A percentile compares a stretch with the other conserved stretches of the same genome.
Evolutionary conservation across 176 grass and related monocot genomes (phyloP).

Genomic region (Sorghum bicolor): DNA sequence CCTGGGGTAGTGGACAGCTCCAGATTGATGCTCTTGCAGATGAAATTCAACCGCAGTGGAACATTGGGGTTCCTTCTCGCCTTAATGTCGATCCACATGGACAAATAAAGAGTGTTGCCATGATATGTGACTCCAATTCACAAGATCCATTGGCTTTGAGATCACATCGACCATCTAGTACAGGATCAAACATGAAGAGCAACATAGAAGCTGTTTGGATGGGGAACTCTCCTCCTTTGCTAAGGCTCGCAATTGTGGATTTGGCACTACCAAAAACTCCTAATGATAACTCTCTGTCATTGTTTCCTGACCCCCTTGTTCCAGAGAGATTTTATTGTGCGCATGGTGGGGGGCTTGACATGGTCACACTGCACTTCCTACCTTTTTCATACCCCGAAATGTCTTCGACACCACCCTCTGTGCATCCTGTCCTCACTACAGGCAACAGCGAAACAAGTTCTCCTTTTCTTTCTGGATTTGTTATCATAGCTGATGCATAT

Average conservation of each 20-base stretch:
- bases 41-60: slow-evolving; percentile 94
- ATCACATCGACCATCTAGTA: slow-evolving; percentile 32
- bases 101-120: slow-evolving; percentile 72
- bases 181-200: slow-evolving; percentile 43
- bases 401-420: slow-evolving; percentile 66
- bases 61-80: slow-evolving; percentile 45
- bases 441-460: slow-evolving; percentile 46
- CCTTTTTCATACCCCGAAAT: slow-evolving; percentile 72
- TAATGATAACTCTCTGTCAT: slow-evolving; percentile 36
- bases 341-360: slow-evolving; percentile 91
- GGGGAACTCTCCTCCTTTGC: slow-evolving; percentile 66
- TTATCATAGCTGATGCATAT: slow-evolving; percentile 67
- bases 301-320: slow-evolving; percentile 83
- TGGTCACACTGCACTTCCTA: slow-evolving; percentile 69
- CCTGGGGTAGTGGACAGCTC: slow-evolving; percentile 73
- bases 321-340: slow-evolving; percentile 89
- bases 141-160: slow-evolving; percentile 38
- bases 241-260: slow-evolving; percentile 82
- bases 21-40: slow-evolving; percentile 92
- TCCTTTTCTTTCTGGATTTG: slow-evolving; percentile 70
- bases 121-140: slow-evolving; percentile 75
- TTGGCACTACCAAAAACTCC: slow-evolving; percentile 60
- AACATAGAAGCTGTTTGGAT: slow-evolving; percentile 47
- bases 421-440: slow-evolving; percentile 72
- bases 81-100: slow-evolving; percentile 59